These are phyloP conservation scores for Halophytophthora batemanensis DNA, from an alignment of 352 stramenopile species.

Conservation along the genomic window DNA sequence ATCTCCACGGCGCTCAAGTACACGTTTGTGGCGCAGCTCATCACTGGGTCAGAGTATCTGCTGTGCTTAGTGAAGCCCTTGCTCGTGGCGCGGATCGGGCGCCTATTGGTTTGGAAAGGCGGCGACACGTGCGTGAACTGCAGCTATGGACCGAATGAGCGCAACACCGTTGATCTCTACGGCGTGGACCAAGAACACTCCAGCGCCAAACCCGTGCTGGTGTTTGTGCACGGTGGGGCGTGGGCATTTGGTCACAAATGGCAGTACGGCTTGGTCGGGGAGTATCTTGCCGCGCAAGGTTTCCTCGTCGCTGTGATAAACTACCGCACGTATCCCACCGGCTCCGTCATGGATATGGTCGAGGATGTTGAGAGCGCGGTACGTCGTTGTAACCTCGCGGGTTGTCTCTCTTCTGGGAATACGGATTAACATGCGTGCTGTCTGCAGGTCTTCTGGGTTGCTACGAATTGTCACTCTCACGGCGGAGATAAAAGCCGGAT, in stretches of 20 bases:
- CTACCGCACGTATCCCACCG: conserved; percentile 89
- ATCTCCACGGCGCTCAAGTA: conserved; percentile 35
- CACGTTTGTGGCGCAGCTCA: conserved; percentile 44
- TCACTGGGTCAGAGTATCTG: conserved; percentile 51
- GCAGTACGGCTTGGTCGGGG: conserved; percentile 68
- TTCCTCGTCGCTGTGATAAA: conserved; percentile 87
- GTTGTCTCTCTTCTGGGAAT: no score
- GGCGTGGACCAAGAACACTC: conserved; percentile 27
- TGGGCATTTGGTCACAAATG: conserved; percentile 81
- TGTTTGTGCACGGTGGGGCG: conserved; percentile 92
- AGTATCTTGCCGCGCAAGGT: conserved; percentile 50
- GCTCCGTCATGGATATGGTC: conserved; percentile 84
- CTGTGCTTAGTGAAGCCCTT: conserved; percentile 53
- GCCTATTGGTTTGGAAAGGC: conserved; percentile 38
- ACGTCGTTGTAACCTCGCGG: conserved; percentile 7
- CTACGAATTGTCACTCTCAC: conserved; percentile 35
- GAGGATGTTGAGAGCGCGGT: conserved; percentile 81
- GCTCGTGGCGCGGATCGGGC: conserved; percentile 39
- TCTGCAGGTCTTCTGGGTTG: conserved; percentile 54
- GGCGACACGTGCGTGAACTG: conserved; percentile 24
- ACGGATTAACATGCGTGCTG: not conserved
- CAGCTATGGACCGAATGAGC: conserved; percentile 44
- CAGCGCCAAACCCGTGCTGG: conserved; percentile 58
- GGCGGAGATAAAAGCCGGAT: conserved; percentile 50
- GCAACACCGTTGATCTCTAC: conserved; percentile 64